Base-by-base conservation (phyloP, 1,284 basidiomycete genomes). In the Apiotrichum akiyoshidainum region DNA sequence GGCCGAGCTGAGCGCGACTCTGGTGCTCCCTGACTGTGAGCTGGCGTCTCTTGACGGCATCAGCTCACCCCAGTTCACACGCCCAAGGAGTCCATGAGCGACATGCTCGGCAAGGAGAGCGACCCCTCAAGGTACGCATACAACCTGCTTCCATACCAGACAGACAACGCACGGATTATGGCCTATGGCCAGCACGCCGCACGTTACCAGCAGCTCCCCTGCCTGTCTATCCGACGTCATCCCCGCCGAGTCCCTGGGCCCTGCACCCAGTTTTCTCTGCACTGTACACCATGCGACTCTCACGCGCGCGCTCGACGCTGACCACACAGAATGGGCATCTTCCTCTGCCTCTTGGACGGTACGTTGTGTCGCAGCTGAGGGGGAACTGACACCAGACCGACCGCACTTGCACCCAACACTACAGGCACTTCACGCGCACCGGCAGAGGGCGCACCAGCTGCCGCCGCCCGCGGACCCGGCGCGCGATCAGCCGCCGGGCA, bases 81-180 rank as follows among this genome's bases (percentile, higher is more conserved):
- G 9, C 31, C 51, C 14, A 11, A 44, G 9, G 33, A 37, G 14
- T 21, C 17, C 13, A 17, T 41, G 46, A 55, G 22, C 39, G 46
- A 48, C n/a, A 13, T 42, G 42, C 51, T 59, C 50, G 66, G 66
- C 3, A 63, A 59, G 48, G 67, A 60, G 26, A 54, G 55, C 17
- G 67, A 70, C 65, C 68, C 67, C 7, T 19, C 42, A 19, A 19
- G 42, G 42, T 44, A n/a, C 9, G 42, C 19, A 41, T 16, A 14
- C 14, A 1, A 41, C 16, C 12, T 39, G 37, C 16, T 12, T 39
- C 16, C 5, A n/a, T n/a, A n/a, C n/a, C n/a, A n/a, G n/a, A n/a
- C n/a, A n/a, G n/a, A n/a, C n/a, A n/a, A n/a, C n/a, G n/a, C n/a
- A n/a, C n/a, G n/a, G n/a, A n/a, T n/a, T n/a, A n/a, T n/a, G n/a